Percentiles rank a stretch among this genome's conserved stretches.
These are phyloP conservation scores for Anthoceros angustus DNA, from an alignment of 225 moss, liverwort and hornwort species.

Conservation along the genomic window DNA sequence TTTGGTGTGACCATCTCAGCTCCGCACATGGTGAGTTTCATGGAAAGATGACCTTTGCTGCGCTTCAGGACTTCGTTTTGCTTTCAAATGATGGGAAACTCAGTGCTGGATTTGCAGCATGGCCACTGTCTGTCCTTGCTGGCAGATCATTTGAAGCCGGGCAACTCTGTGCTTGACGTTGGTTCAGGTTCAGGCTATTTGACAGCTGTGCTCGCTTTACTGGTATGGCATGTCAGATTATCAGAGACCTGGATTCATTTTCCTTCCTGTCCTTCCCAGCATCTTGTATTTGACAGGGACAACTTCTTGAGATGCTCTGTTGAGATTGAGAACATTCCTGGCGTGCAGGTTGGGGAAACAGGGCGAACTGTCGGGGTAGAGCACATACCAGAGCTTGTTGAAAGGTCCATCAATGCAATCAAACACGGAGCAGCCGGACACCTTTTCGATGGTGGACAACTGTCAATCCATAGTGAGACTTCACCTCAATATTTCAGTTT, in stretches of 20 bases:
- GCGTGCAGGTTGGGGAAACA: conserved; percentile 51
- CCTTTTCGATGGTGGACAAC: conserved; percentile 50
- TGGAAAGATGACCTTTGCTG: background rate
- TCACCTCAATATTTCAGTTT: background rate
- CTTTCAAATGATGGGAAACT: background rate
- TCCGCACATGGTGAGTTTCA: conserved; percentile 54
- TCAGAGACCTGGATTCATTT: background rate
- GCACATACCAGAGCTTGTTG: conserved; percentile 76
- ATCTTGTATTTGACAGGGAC: background rate
- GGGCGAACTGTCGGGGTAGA: conserved; percentile 76
- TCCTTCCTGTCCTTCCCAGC: background rate
- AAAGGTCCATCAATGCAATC: conserved; percentile 62
- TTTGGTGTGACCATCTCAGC: conserved; percentile 74
- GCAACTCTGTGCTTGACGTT: conserved; percentile 74
- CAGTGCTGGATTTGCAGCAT: conserved; percentile 29
- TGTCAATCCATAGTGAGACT: conserved; percentile 55
- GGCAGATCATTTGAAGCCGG: conserved; percentile 69
- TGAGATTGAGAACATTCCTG: too few relatives aligned
- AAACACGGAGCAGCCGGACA: conserved; percentile 58
- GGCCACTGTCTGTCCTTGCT: conserved; percentile 80
- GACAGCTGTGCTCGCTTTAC: conserved; percentile 75
- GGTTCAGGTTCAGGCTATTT: conserved; percentile 93
- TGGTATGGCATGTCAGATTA: conserved; percentile 21
- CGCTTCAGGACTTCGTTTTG: background rate
- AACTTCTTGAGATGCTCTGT: background rate